phyloP scores from a whole-genome alignment of 768 basidiomycete species.

The Zangia roseola region DNA sequence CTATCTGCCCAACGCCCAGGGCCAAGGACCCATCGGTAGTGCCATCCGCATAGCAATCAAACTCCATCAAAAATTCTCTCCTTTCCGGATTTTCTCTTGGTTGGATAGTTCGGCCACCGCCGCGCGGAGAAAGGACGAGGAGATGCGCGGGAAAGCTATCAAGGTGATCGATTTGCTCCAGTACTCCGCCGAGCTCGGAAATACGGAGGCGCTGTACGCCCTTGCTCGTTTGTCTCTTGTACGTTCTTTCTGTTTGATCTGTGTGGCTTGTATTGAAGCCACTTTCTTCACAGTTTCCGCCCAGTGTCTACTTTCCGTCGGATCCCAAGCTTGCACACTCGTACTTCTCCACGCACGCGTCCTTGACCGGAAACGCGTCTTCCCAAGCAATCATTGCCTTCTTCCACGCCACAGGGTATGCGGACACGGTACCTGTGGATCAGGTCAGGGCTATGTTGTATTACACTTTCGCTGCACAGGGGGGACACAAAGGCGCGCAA shows the following conservation, averaged over 20 bases:
- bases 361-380: constrained; percentile 75
- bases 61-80: constrained; percentile 58
- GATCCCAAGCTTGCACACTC: constrained; percentile 64
- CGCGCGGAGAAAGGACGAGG: constrained; percentile 60
- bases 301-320: constrained; percentile 59
- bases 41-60: constrained; percentile 65
- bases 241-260: constrained; percentile 22
- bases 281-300: constrained; percentile 56
- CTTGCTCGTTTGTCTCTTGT: constrained; percentile 70
- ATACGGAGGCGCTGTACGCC: constrained; percentile 68
- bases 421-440: constrained; percentile 56
- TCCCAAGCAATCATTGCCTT: constrained; percentile 87
- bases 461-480: constrained; percentile 91
- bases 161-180: constrained; percentile 80
- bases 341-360: constrained; percentile 63
- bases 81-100: constrained; percentile 44
- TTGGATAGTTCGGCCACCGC: constrained; percentile 41
- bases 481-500: constrained; percentile 82
- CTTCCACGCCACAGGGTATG: constrained; percentile 86
- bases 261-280: not conserved
- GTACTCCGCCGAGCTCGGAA: constrained; percentile 78
- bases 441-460: constrained; percentile 86
- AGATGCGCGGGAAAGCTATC: constrained; percentile 66
- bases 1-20: constrained; percentile 69
- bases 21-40: constrained; percentile 74